Conservation (phyloP, 768 basidiomycete genomes). For the Mycena metata region DNA sequence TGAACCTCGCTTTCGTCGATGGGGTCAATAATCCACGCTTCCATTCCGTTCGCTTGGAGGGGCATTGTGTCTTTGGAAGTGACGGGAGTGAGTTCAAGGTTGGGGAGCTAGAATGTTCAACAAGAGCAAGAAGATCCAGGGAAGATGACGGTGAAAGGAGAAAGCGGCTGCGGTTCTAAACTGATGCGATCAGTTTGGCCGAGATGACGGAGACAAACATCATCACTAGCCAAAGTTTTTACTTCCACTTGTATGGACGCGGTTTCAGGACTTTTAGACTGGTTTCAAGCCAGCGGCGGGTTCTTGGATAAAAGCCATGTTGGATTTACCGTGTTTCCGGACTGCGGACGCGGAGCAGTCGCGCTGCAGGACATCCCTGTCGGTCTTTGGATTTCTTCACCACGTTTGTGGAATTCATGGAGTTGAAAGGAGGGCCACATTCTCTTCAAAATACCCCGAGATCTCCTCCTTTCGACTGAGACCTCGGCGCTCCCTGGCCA, state of each 20-base stretch:
- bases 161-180: too few relatives aligned
- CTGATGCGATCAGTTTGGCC: not conserved
- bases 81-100: not conserved
- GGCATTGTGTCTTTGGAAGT: not conserved
- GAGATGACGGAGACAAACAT: not conserved
- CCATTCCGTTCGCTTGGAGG: slow-evolving; percentile 28
- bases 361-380: slow-evolving; percentile 84
- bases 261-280: slow-evolving; percentile 58
- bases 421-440: slow-evolving; percentile 74
- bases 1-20: slow-evolving; percentile 17
- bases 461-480: slow-evolving; percentile 81
- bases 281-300: slow-evolving; percentile 71
- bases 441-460: slow-evolving; percentile 86
- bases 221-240: not conserved
- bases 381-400: slow-evolving; percentile 29
- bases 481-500: slow-evolving; percentile 75
- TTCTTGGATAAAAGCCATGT: slow-evolving; percentile 61
- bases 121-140: too few relatives aligned
- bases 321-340: slow-evolving; percentile 62
- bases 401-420: not conserved
- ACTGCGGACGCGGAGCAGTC: slow-evolving; percentile 79
- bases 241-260: slow-evolving; percentile 14
- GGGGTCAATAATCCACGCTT: slow-evolving; percentile 23
- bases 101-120: too few relatives aligned
- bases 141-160: too few relatives aligned